Evolutionary conservation across 2,329 filamentous ascomycete genomes (phyloP).

Genomic region (Aspergillus eucalypticola): DNA sequence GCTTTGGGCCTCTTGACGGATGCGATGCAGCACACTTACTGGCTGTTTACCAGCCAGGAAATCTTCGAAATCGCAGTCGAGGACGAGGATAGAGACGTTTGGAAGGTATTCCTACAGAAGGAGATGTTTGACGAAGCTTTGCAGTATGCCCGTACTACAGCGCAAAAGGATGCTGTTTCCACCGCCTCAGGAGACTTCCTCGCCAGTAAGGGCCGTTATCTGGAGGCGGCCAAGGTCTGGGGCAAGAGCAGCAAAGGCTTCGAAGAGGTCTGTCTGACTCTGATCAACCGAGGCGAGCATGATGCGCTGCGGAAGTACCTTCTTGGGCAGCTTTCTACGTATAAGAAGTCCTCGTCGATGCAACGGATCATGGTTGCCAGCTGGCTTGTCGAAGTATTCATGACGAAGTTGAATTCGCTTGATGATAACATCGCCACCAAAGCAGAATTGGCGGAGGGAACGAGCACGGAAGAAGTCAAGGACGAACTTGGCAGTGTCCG

Average conservation of each 20-base stretch:
- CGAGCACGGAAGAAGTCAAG: constrained; percentile 66
- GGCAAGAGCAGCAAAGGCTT: constrained; percentile 96
- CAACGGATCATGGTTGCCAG: constrained; percentile 92
- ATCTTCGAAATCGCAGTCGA: constrained; percentile 92
- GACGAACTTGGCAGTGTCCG: constrained; percentile 70
- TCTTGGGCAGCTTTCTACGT: constrained; percentile 74
- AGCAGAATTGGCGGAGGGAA: constrained; percentile 73
- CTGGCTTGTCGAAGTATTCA: constrained; percentile 94
- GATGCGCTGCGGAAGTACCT: constrained; percentile 91
- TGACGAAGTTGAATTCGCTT: constrained; percentile 92
- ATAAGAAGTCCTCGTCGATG: constrained; percentile 84
- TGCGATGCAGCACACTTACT: constrained; percentile 93
- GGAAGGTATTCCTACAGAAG: constrained; percentile 86
- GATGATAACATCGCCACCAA: constrained; percentile 93
- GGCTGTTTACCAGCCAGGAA: constrained; percentile 87
- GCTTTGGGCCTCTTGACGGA: constrained; percentile 85
- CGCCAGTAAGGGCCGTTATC: constrained; percentile 75
- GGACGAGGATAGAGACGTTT: constrained; percentile 89
- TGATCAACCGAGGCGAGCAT: constrained; percentile 86
- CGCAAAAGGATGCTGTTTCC: constrained; percentile 87
- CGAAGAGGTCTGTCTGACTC: constrained; percentile 86
- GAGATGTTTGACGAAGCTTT: constrained; percentile 88
- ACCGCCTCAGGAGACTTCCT: constrained; percentile 90
- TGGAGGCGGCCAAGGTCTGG: constrained; percentile 85
- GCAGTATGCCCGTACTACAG: constrained; percentile 74